These are phyloP conservation scores for Theileria parva DNA, from an alignment of 169 alveolate species.

Conservation along the genomic window DNA sequence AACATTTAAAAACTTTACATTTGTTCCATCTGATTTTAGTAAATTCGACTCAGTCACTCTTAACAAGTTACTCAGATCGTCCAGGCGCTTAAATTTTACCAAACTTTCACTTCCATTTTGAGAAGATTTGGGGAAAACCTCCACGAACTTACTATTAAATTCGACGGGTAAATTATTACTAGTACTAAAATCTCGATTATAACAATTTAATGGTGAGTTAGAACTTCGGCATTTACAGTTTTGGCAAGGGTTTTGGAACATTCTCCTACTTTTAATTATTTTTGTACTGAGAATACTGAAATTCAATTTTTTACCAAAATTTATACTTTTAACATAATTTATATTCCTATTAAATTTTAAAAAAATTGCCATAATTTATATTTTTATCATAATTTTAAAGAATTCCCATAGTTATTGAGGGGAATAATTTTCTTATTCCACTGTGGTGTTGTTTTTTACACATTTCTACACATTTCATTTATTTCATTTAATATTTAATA, in stretches of 20 bases:
- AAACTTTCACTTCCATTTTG: background rate
- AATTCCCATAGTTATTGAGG: background rate
- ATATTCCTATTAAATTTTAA: background rate
- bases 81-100: constrained; percentile 37
- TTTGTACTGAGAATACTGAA: background rate
- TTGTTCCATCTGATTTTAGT: constrained; percentile 9
- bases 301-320: background rate
- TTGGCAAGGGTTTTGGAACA: constrained; percentile 28
- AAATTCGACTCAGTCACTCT: constrained; percentile 18
- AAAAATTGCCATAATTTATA: background rate
- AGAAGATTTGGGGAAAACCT: constrained; percentile 2
- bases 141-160: constrained; percentile 34
- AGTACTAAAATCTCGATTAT: background rate
- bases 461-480: background rate
- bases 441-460: background rate
- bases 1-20: constrained; percentile 41
- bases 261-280: background rate
- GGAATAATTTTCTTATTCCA: background rate
- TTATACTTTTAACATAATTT: background rate
- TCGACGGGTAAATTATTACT: constrained; percentile 20
- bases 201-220: constrained; percentile 14
- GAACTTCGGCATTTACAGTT: constrained; percentile 29
- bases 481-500: background rate
- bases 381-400: background rate
- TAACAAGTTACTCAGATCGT: constrained; percentile 44